Evolutionary conservation across 2,329 filamentous ascomycete genomes (phyloP).

Genomic region (Helotiales sp.): DNA sequence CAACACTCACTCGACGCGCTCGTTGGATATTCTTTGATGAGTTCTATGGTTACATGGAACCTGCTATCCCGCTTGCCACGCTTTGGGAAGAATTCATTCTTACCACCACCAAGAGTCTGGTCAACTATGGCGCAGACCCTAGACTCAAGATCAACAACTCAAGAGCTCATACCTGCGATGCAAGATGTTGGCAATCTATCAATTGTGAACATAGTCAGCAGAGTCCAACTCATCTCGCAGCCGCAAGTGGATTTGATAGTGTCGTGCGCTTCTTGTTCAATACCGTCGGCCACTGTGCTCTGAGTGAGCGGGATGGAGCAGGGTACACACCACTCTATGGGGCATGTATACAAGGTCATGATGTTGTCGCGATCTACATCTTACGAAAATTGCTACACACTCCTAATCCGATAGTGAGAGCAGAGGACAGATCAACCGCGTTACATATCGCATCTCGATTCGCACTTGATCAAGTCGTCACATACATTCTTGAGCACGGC

Average conservation of each 20-base stretch:
- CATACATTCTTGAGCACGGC: background rate
- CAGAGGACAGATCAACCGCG: background rate
- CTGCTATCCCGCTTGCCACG: background rate
- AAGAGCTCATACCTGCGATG: background rate
- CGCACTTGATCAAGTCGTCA: background rate
- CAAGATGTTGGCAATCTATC: conserved; percentile 11
- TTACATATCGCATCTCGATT: conserved; percentile 14
- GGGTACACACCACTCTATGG: conserved; percentile 7
- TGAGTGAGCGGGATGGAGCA: background rate
- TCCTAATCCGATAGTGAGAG: background rate
- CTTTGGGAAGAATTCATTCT: background rate
- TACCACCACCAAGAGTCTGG: background rate
- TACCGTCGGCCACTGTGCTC: background rate
- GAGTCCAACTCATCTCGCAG: conserved; percentile 3
- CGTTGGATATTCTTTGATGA: conserved; percentile 2
- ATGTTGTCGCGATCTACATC: background rate
- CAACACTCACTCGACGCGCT: background rate
- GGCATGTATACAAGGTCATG: conserved; percentile 8
- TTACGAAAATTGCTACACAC: background rate
- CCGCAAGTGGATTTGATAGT: background rate
- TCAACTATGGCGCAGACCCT: conserved; percentile 1
- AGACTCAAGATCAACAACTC: background rate
- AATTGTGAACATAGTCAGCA: conserved; percentile 9
- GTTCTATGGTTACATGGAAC: background rate
- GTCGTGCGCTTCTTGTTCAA: background rate